Conservation (phyloP, 2,329 filamentous ascomycete genomes). For the Aspergillus sclerotialis region DNA sequence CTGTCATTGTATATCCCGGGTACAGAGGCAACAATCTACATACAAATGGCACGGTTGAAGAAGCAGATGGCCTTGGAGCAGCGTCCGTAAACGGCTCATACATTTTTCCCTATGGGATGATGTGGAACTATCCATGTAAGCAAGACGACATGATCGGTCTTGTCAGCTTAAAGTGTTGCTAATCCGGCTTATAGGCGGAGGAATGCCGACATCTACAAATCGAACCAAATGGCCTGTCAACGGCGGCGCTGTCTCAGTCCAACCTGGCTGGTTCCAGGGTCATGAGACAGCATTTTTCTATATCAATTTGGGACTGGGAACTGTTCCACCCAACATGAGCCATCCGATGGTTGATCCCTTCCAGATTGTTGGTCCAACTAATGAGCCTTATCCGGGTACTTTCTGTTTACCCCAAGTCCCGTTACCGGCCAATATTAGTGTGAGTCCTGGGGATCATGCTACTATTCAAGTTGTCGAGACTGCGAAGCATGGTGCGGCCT, state of each 20-base stretch:
- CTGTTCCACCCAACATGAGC: slow-evolving; percentile 78
- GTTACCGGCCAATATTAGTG: slow-evolving; percentile 62
- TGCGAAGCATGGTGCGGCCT: slow-evolving; percentile 72
- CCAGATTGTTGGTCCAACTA: slow-evolving; percentile 73
- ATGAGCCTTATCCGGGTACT: slow-evolving; percentile 77
- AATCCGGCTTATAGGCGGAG: slow-evolving; percentile 59
- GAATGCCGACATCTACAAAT: slow-evolving; percentile 68
- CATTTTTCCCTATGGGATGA: slow-evolving; percentile 77
- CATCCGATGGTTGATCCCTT: slow-evolving; percentile 73
- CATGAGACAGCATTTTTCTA: slow-evolving; percentile 78
- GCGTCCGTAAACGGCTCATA: slow-evolving; percentile 42
- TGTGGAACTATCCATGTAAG: slow-evolving; percentile 94
- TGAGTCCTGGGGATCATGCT: slow-evolving; percentile 76
- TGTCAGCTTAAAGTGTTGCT: slow-evolving; percentile 1
- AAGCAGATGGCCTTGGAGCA: slow-evolving; percentile 38
- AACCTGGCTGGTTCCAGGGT: slow-evolving; percentile 94
- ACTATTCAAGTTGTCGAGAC: slow-evolving; percentile 84
- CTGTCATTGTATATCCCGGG: slow-evolving; percentile 77
- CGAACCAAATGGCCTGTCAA: slow-evolving; percentile 84
- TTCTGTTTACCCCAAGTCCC: slow-evolving; percentile 88
- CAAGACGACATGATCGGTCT: slow-evolving; percentile 9
- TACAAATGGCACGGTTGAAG: slow-evolving; percentile 57
- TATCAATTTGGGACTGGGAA: slow-evolving; percentile 83
- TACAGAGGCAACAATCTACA: slow-evolving; percentile 82
- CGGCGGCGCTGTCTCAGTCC: slow-evolving; percentile 81